phyloP scores from a whole-genome alignment of 768 basidiomycete species.

The Boletellus emodensis region DNA sequence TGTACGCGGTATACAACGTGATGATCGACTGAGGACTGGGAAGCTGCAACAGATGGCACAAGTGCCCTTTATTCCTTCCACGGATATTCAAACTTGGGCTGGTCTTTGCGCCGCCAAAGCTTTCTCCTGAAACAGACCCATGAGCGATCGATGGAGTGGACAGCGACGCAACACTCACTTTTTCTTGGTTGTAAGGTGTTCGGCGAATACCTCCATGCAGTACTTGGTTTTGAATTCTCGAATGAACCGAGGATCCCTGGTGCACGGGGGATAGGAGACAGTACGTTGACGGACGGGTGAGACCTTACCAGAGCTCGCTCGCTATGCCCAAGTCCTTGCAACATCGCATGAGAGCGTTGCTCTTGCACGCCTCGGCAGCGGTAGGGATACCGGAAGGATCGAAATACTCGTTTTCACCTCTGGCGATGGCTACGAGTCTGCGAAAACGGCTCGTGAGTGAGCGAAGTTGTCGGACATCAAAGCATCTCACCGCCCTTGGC shows the following conservation, averaged over 20 bases:
- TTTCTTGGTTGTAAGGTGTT: conserved; percentile 81
- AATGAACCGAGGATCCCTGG: conserved; percentile 94
- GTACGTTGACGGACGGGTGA: background rate
- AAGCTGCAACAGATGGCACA: conserved; percentile 12
- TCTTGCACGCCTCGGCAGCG: conserved; percentile 92
- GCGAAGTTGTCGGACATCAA: background rate
- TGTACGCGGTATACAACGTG: background rate
- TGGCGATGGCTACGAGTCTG: conserved; percentile 84
- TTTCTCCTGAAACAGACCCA: conserved; percentile 60
- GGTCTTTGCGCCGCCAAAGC: conserved; percentile 85
- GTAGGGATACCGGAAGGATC: conserved; percentile 88
- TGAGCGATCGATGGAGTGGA: background rate
- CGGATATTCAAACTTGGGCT: conserved; percentile 83
- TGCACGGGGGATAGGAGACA: background rate
- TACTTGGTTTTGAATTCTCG: conserved; percentile 85
- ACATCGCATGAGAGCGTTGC: conserved; percentile 95
- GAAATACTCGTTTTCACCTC: conserved; percentile 97
- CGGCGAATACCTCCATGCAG: conserved; percentile 81
- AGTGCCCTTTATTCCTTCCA: conserved; percentile 60
- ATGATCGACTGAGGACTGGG: background rate
- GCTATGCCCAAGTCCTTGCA: conserved; percentile 96
- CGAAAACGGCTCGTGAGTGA: background rate
- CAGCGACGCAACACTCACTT: conserved; percentile 57
- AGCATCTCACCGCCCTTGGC: conserved; percentile 71
- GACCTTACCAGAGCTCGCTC: conserved; percentile 84